These are phyloP conservation scores for Phaffia rhodozyma DNA, from an alignment of 1,284 basidiomycete genomes.

Conservation along the genomic window DNA sequence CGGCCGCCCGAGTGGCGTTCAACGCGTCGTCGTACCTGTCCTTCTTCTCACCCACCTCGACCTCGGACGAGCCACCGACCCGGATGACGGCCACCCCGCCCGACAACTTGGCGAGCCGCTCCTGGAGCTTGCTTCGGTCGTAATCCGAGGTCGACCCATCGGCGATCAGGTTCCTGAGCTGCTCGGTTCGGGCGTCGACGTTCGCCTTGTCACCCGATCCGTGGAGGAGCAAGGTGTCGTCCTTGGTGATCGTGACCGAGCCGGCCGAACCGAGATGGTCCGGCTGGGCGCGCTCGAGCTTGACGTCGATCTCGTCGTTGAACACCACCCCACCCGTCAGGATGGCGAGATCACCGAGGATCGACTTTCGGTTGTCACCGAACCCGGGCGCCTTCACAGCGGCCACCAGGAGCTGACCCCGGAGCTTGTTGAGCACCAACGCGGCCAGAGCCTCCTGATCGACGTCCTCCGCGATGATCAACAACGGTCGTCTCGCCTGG, in stretches of 20 bases:
- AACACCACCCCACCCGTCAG: conserved; percentile 96
- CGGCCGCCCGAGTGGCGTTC: conserved; percentile 92
- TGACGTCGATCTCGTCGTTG: conserved; percentile 95
- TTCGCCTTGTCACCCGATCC: conserved; percentile 77
- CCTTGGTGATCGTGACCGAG: conserved; percentile 90
- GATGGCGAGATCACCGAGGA: conserved; percentile 93
- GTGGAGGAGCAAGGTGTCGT: conserved; percentile 94
- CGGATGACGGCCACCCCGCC: conserved; percentile 98
- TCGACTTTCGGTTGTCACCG: conserved; percentile 96
- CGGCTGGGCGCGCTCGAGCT: conserved; percentile 79
- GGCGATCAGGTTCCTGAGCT: conserved; percentile 72
- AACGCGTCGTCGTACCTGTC: conserved; percentile 96
- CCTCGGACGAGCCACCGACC: conserved; percentile 86
- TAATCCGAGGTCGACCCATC: conserved; percentile 84
- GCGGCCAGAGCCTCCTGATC: conserved; percentile 96
- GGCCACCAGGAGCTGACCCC: conserved; percentile 83
- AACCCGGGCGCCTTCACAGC: conserved; percentile 97
- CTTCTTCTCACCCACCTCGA: conserved; percentile 99
- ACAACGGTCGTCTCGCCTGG: conserved; percentile 76
- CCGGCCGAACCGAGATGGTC: conserved; percentile 89
- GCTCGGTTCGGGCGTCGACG: conserved; percentile 83
- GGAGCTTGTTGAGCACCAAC: conserved; percentile 96
- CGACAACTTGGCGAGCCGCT: conserved; percentile 87
- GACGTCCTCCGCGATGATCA: conserved; percentile 95
- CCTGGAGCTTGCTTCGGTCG: conserved; percentile 90